Conservation (phyloP, 441 rosid genomes). For the Kokia cookei region DNA sequence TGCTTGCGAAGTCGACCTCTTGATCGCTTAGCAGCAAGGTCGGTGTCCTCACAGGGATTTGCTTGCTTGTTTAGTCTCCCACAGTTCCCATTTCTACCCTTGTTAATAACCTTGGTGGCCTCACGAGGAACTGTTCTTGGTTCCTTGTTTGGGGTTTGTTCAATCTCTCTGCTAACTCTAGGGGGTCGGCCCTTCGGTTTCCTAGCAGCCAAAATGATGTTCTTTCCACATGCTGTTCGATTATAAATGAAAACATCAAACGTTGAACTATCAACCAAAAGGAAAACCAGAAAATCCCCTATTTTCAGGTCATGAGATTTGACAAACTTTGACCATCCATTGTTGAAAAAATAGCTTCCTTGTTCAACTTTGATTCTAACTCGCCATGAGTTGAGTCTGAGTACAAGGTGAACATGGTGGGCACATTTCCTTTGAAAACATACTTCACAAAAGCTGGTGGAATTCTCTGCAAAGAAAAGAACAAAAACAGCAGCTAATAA, state of each 20-base stretch:
- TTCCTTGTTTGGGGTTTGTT: not conserved
- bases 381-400: not conserved
- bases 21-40: not conserved
- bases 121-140: not conserved
- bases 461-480: conserved; percentile 1
- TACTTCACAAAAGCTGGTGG: conserved; percentile 8
- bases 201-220: not conserved
- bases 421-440: not conserved
- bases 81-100: not conserved
- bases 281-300: not conserved
- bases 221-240: not conserved
- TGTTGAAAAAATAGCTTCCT: not conserved
- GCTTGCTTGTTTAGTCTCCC: too few species aligned
- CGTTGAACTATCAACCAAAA: not conserved
- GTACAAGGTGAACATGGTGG: not conserved
- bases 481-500: not conserved
- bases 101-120: not conserved
- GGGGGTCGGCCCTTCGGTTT: not conserved
- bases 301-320: not conserved
- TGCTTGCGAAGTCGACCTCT: not conserved
- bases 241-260: not conserved
- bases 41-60: too few species aligned
- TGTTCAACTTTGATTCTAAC: not conserved
- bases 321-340: conserved; percentile 1
- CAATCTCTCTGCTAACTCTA: not conserved